Evolutionary conservation across 805 yeast species (phyloP), one percentile per base, ranked within the genome.

Genomic region (Sugiyamaella americana): DNA sequence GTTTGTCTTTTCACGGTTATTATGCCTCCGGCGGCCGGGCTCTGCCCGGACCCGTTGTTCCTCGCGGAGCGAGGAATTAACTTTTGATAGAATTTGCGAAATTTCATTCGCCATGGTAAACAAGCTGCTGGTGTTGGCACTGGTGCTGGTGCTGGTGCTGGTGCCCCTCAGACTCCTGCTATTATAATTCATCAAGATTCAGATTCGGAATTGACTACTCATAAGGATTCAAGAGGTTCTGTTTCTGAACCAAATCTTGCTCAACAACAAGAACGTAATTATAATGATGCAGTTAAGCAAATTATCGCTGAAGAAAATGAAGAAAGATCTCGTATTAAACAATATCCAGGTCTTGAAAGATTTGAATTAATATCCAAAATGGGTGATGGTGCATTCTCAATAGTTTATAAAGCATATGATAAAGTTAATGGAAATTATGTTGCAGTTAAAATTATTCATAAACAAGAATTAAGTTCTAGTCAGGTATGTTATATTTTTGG

Each of bases 371-470:
- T 65, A n/a, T 66, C 66, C 47, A 69, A 71, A 52, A 68, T 70
- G 70, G 74, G 74, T 43, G 74, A 70, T 59, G 98, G 98, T 5
- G 97, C 97, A 0, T 89, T 91, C 61, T 86, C 95, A 2, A 74
- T 77, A 10, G 98, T 91, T 3, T 86, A 80, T 68, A 80, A 76
- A 59, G 95, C 94, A 0, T 60, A 69, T 13, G 81, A 82, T 55
- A 53, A 65, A 2, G 54, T 54, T 8, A 60, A 70, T 4, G 62
- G 66, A 26, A 63, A 73, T 41, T 64, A 66, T 32, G 81, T 86
- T 13, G 96, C 96, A 10, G 76, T 87, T 57, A 87, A 87, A 58
- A 76, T 85, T 49, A 84, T 87, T 39, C 73, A 77, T 55, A 87
- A 87, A 60, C 64, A 66, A 39, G 72, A 73, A 44, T 68, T 82